Base-by-base conservation (phyloP, 2,329 filamentous ascomycete species). In the Penicillium sp. region DNA sequence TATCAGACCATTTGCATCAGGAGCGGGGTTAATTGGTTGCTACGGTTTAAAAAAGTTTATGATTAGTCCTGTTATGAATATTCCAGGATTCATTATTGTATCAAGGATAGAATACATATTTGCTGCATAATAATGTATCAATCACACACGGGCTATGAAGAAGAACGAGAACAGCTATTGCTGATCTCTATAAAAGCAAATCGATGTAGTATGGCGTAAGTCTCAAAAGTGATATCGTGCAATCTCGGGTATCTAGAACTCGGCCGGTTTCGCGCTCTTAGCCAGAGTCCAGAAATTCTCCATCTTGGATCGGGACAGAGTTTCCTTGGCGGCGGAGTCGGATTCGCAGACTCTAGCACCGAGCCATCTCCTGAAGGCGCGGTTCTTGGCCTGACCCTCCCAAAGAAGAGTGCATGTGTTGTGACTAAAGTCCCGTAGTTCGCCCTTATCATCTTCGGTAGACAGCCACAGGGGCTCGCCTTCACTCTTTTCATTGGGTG, bases 281-380 rank as follows among this genome's bases (percentile, higher is more conserved):
- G 91, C 92, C 60, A 93, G 73, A 8, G 86, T 86, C 93, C 93
- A 98, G 65, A 98, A 92, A 62, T 87, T 95, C 62, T 97, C 92
- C 80, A 97, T 88, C 76, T 95, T 96, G 5, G 84, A 82, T 59
- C 89, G 81, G 10, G 83, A 75, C 54, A 98, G 72, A 20, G 85
- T 79, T 60, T 95, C 89, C 66, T 88, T 86, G 4, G 92, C 93
- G 66, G 95, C 88, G 9, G 84, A 81, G 67, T 98, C 93, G 2
- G 88, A 92, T 72, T 97, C 93, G 69, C 90, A 95, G n/a, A 93
- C 83, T 66, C 89, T 87, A 23, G 72, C 72, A 55, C 85, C 90
- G 2, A 87, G 80, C 88, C 92, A 97, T 65, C 89, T 91, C 57
- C 87, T 84, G 68, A 97, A 98, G 0, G 78, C 82, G 43, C 88